These are phyloP conservation scores for Diplodia corticola DNA, from an alignment of 2,329 filamentous ascomycete genomes.

Conservation along the genomic window DNA sequence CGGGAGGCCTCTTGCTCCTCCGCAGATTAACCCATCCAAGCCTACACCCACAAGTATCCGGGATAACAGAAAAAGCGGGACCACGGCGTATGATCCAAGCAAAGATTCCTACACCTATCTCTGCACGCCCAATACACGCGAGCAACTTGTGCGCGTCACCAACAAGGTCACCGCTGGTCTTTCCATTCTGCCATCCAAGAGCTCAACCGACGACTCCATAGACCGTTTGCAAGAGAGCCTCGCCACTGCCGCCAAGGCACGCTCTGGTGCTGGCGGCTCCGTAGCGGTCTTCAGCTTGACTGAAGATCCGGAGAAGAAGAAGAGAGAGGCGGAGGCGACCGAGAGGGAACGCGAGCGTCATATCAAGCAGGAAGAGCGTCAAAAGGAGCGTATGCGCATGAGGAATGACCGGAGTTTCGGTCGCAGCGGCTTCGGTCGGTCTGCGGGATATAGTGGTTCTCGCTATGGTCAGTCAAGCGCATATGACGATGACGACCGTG, in stretches of 20 bases:
- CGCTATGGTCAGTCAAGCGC: slow-evolving; percentile 47
- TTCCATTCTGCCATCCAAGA: slow-evolving; percentile 66
- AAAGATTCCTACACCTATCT: slow-evolving; percentile 77
- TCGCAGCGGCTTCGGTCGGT: slow-evolving; percentile 52
- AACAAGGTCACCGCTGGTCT: slow-evolving; percentile 76
- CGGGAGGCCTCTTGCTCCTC: slow-evolving; percentile 68
- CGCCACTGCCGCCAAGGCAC: slow-evolving; percentile 61
- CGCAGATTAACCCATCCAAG: slow-evolving; percentile 50
- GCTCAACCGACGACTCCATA: slow-evolving; percentile 70
- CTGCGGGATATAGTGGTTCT: slow-evolving; percentile 58
- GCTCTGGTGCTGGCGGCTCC: slow-evolving; percentile 50
- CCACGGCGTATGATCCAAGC: slow-evolving; percentile 57
- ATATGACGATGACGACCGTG: slow-evolving; percentile 66
- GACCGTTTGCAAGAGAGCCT: slow-evolving; percentile 67
- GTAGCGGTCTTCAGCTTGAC: slow-evolving; percentile 69
- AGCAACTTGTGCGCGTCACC: slow-evolving; percentile 68
- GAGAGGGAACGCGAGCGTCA: slow-evolving; percentile 71
- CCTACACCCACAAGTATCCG: slow-evolving; percentile 48
- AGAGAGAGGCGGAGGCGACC: slow-evolving; percentile 70
- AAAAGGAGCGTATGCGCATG: slow-evolving; percentile 60
- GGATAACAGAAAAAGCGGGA: slow-evolving; percentile 23
- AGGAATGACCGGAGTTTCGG: slow-evolving; percentile 51
- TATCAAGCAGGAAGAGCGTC: slow-evolving; percentile 34
- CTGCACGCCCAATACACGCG: slow-evolving; percentile 67
- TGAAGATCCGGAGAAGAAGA: slow-evolving; percentile 73